A percentile compares a stretch with the other conserved stretches of the same genome.
These are phyloP conservation scores for Sporisorium exsertum DNA, from an alignment of 1,284 basidiomycete species.

Conservation along the genomic window DNA sequence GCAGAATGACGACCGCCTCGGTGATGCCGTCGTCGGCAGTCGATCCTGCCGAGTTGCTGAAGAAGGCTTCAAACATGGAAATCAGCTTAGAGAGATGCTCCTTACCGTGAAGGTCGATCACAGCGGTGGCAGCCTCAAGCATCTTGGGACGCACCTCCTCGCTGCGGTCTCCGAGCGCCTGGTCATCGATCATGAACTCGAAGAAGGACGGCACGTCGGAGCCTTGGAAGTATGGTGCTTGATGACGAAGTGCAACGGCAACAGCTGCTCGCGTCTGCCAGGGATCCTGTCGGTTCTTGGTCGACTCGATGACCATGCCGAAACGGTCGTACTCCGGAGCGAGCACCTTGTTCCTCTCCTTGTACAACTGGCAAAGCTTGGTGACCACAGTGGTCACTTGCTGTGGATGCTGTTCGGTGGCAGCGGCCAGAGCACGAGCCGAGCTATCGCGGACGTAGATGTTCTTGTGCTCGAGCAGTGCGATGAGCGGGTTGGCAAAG, in stretches of 20 bases:
- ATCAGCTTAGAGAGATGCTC: conserved; percentile 82
- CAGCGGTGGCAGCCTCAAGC: conserved; percentile 83
- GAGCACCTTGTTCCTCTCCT: conserved; percentile 87
- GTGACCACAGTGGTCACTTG: conserved; percentile 74
- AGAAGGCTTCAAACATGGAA: conserved; percentile 83
- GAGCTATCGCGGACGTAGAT: conserved; percentile 82
- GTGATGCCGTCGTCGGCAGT: conserved; percentile 74
- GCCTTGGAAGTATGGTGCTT: conserved; percentile 79
- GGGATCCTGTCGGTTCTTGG: conserved; percentile 89
- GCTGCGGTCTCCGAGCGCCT: conserved; percentile 88
- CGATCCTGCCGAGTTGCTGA: conserved; percentile 71
- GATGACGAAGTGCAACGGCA: conserved; percentile 77
- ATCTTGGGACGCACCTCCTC: conserved; percentile 86
- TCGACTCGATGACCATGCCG: conserved; percentile 92
- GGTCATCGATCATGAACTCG: conserved; percentile 84
- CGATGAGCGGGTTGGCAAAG: conserved; percentile 77
- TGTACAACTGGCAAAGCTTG: conserved; percentile 80
- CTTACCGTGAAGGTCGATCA: conserved; percentile 87
- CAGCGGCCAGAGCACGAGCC: conserved; percentile 83
- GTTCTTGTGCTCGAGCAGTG: conserved; percentile 82
- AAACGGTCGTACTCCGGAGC: conserved; percentile 72
- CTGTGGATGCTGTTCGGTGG: conserved; percentile 80
- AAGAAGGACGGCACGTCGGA: conserved; percentile 83
- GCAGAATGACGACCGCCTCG: conserved; percentile 93
- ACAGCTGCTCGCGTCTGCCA: conserved; percentile 87